Base-by-base conservation (phyloP, 106 monocot genomes). In the Chionographis japonica region DNA sequence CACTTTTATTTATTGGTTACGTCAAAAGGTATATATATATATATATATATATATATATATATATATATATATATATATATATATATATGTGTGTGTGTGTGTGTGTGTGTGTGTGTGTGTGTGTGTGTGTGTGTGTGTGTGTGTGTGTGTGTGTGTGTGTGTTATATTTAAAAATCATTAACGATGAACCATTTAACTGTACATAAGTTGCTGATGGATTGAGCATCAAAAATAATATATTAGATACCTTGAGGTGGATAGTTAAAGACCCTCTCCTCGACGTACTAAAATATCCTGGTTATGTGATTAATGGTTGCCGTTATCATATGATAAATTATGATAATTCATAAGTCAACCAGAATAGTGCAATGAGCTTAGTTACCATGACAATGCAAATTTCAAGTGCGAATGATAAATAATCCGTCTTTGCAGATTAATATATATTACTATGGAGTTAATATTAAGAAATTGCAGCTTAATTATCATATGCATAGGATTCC, bases 361-460 rank as follows among this genome's bases (percentile, higher is more conserved):
- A 11, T 56, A 15, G 56, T 11, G 56, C 13, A 16, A 0, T 56
- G 16, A 56, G 56, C 16, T 56, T 56, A 15, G 56, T 56, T 4
- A 15, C 56, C 56, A 2, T 15, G n/a, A 13, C 9, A 56, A 15
- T 56, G 12, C 56, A 56, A 15, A 56, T 56, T 15, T 0, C 15
- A 56, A 13, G n/a, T 56, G 56, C 56, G 16, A 17, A 56, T 13
- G 56, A 1, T 16, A 56, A 56, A 17, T 13, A 56, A 13, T 15
- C 56, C 5, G 16, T 56, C n/a, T n/a, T n/a, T n/a, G n/a, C n/a
- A n/a, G n/a, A 12, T 5, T 56, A 13, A 56, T 16, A 56, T 56
- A 15, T 56, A 6, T 56, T 56, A 56, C 16, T 56, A 56, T 56
- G 56, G 56, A 12, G 56, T 56, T 56, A 56, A 13, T 56, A 56